phyloP scores from a whole-genome alignment of 2,329 filamentous ascomycete species.

The Alternaria viburni region DNA sequence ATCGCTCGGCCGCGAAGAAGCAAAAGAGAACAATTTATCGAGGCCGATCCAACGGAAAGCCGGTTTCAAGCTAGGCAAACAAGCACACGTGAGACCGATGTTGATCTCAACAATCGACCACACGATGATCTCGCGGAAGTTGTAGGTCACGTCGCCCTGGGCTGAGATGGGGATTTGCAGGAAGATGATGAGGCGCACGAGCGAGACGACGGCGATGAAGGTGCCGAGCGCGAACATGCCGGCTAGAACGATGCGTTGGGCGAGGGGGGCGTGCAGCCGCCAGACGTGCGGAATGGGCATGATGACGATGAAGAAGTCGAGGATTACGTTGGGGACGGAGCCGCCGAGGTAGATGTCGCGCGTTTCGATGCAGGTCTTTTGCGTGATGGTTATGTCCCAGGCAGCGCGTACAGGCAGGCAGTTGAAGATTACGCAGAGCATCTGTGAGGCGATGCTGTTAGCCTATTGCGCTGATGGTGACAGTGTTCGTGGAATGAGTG shows the following conservation, averaged over 20 bases:
- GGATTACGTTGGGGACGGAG: slow-evolving; percentile 33
- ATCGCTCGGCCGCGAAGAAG: slow-evolving; percentile 19
- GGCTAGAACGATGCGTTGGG: slow-evolving; percentile 28
- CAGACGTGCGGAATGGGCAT: slow-evolving; percentile 35
- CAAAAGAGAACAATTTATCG: slow-evolving; percentile 27
- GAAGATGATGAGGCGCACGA: slow-evolving; percentile 31
- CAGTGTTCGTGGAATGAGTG: not conserved
- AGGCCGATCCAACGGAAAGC: slow-evolving; percentile 22
- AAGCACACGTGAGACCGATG: slow-evolving; percentile 30
- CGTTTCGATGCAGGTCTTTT: slow-evolving; percentile 25
- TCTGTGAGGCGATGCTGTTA: slow-evolving; percentile 6
- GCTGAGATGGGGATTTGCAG: slow-evolving; percentile 27
- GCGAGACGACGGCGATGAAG: slow-evolving; percentile 31
- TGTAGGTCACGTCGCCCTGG: slow-evolving; percentile 28
- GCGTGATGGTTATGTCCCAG: slow-evolving; percentile 29
- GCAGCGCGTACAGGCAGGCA: slow-evolving; percentile 26
- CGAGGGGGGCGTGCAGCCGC: slow-evolving; percentile 27
- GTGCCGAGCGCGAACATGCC: slow-evolving; percentile 33
- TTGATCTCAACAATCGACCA: slow-evolving; percentile 35
- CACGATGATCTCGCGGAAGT: slow-evolving; percentile 34
- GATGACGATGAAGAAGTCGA: slow-evolving; percentile 28
- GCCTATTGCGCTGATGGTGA: not conserved
- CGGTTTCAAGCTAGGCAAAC: slow-evolving; percentile 28
- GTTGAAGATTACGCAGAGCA: slow-evolving; percentile 24
- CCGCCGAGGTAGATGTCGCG: slow-evolving; percentile 29